Base-by-base conservation (phyloP, 139 green algal genomes). In the Haematococcus sp. region DNA sequence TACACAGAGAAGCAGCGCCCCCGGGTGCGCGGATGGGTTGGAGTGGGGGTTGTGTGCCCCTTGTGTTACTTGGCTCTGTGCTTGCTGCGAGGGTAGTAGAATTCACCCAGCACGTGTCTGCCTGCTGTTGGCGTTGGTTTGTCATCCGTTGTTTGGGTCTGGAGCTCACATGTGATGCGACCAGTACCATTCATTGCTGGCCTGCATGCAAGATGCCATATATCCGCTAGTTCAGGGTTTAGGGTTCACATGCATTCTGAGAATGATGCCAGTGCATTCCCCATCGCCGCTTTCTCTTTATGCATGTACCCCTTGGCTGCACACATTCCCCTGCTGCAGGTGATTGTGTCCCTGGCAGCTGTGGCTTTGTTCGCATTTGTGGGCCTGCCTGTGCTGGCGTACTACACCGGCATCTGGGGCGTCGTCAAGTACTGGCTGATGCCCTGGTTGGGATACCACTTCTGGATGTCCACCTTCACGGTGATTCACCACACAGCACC, bases 391-490 rank as follows among this genome's bases (percentile, higher is more conserved):
- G 44, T 85, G n/a, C 76, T 98, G 33, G 75, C 88, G 4, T 77
- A 88, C 73, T 89, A 87, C 76, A 85, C 87, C 1, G 95, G 95
- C 67, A 58, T 81, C 25, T 73, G 44, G 31, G 94, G 88, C 32
- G 76, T 96, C 30, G 79, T 93, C 61, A 98, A 98, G 91, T 97
- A 89, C 88, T 98, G 94, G 94, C 85, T 98, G 43, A 95, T 98
- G 89, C 95, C 95, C 0, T 98, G 93, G 93, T 81, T 98, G 71
- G 94, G 94, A 46, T 98, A 97, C 87, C 95, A 98, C 88, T 98
- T 98, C 91, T 98, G 95, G 95, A 97, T 98, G 91, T 90, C 69
- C 81, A 98, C 94, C 59, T 98, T 98, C 90, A 98, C 95, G 0
- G 83, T 98, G 46, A 88, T 98, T 49, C 95, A 98, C 88, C 95